Conservation (phyloP, 345 rosid species). For the Eucalyptus tenuipes region DNA sequence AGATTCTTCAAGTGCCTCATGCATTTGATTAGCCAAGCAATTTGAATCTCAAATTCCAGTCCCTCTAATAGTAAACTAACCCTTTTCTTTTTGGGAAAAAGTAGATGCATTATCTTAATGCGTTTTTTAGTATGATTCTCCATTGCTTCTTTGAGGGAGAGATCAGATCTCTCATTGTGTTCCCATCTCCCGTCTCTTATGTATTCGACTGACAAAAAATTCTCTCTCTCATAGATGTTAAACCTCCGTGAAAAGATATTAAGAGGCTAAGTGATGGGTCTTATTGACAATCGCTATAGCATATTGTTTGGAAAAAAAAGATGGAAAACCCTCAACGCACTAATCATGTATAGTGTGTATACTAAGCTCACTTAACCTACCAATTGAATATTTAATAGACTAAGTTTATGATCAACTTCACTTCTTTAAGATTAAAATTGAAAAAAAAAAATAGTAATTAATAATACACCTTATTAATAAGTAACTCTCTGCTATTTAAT, state of each 20-base stretch:
- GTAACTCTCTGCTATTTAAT: neutral
- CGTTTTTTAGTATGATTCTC: neutral
- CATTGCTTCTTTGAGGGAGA: neutral
- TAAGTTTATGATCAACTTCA: neutral
- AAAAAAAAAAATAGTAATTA: neutral
- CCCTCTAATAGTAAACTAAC: neutral
- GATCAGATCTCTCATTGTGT: neutral
- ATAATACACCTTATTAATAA: neutral
- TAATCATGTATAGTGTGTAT: neutral
- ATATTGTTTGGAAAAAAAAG: neutral
- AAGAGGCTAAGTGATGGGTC: neutral
- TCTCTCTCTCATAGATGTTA: neutral
- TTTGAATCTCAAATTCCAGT: neutral
- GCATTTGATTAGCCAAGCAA: neutral
- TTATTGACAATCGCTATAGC: neutral
- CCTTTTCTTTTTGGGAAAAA: neutral
- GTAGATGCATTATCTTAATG: neutral
- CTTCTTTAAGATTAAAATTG: neutral
- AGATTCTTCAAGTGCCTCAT: neutral
- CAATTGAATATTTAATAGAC: neutral
- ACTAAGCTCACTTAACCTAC: neutral
- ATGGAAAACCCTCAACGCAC: neutral
- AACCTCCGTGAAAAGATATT: neutral
- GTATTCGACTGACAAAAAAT: neutral
- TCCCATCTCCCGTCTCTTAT: neutral